Evolutionary conservation across 805 yeast species (phyloP).

Genomic region (Kazachstania taianensis): DNA sequence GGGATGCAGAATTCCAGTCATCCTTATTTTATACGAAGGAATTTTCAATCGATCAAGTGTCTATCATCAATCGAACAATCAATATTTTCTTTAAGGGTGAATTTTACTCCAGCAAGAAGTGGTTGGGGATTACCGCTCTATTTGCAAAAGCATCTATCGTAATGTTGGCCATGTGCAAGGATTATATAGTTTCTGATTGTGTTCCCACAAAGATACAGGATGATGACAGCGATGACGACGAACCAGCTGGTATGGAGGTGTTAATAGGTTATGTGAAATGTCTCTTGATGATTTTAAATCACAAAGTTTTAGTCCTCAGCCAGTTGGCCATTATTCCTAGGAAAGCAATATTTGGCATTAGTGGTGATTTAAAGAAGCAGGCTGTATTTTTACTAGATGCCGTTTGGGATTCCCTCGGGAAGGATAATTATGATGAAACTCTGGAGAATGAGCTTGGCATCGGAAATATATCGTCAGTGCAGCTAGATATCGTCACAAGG

Average conservation of each 20-base stretch:
- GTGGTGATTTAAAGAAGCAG: conserved; percentile 53
- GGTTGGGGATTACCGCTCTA: conserved; percentile 61
- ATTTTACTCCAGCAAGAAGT: conserved; percentile 57
- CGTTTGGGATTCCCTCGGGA: conserved; percentile 69
- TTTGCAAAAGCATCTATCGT: conserved; percentile 46
- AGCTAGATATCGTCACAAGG: conserved; percentile 48
- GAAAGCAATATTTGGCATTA: conserved; percentile 54
- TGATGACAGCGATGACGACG: conserved; percentile 41
- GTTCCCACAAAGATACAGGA: conserved; percentile 46
- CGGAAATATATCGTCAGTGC: conserved; percentile 57
- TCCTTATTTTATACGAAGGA: conserved; percentile 33
- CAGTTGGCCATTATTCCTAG: conserved; percentile 64
- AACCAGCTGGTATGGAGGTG: not conserved
- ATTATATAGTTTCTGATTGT: conserved; percentile 38
- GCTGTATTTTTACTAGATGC: conserved; percentile 45
- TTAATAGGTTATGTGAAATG: conserved; percentile 47
- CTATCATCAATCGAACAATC: conserved; percentile 37
- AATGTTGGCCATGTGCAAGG: conserved; percentile 43
- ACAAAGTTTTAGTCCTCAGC: conserved; percentile 61
- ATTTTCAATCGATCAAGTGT: conserved; percentile 35
- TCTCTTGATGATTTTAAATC: conserved; percentile 46
- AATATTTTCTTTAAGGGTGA: conserved; percentile 42
- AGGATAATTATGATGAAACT: conserved; percentile 48
- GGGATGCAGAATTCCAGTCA: conserved; percentile 35
- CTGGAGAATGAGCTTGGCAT: conserved; percentile 45